These are phyloP conservation scores for Colletotrichum horii DNA, from an alignment of 2,329 filamentous ascomycete genomes.

Conservation along the genomic window DNA sequence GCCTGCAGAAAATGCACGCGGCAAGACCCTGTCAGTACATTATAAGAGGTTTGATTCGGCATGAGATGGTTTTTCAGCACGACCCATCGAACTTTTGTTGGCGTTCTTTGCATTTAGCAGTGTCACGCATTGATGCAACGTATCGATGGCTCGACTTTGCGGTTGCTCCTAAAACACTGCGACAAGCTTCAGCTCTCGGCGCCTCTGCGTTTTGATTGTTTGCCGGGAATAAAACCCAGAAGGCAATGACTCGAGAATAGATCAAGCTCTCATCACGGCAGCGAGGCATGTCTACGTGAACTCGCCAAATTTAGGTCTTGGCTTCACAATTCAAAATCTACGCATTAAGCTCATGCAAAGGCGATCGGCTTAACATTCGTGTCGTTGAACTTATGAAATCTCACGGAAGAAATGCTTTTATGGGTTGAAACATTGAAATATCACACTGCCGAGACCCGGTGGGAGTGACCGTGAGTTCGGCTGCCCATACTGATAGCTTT, in stretches of 20 bases:
- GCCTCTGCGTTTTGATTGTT: accelerated
- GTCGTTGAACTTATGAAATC: accelerated
- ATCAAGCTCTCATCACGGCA: background rate
- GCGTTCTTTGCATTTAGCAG: background rate
- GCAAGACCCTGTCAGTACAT: background rate
- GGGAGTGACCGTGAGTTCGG: background rate
- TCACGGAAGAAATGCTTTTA: accelerated
- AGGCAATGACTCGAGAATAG: accelerated
- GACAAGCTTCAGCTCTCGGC: background rate
- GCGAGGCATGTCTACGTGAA: background rate
- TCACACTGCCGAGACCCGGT: background rate
- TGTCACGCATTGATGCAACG: accelerated
- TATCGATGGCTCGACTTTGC: background rate
- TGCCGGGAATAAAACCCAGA: background rate
- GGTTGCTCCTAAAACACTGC: accelerated
- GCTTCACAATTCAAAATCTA: background rate
- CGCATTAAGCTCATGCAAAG: background rate
- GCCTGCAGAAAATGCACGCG: background rate
- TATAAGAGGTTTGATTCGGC: background rate
- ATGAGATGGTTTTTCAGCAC: background rate
- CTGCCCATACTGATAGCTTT: accelerated
- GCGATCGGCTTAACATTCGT: no score
- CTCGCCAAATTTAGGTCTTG: accelerated
- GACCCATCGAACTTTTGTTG: no score
- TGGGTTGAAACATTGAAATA: background rate